Conservation (phyloP, 2,329 filamentous ascomycete genomes). For the Aureobasidium zeae region DNA sequence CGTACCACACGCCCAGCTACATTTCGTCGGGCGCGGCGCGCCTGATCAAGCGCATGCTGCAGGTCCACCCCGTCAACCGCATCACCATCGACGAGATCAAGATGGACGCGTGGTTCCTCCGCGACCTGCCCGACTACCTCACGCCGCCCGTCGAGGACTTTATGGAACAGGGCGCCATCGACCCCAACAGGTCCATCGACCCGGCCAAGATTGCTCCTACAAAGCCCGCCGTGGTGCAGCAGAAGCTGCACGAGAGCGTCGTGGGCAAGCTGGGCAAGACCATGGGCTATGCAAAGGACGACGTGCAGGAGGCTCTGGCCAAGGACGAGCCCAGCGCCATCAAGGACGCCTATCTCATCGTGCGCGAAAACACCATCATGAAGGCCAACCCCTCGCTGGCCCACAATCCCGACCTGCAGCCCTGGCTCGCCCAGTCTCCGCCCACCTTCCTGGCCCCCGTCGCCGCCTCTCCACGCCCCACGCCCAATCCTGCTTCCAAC, state of each 20-base stretch:
- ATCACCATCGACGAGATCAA: slow-evolving; percentile 92
- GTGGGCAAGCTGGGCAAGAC: slow-evolving; percentile 94
- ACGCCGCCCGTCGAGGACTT: slow-evolving; percentile 85
- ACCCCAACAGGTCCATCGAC: slow-evolving; percentile 84
- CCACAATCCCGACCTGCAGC: slow-evolving; percentile 41
- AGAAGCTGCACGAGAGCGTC: slow-evolving; percentile 84
- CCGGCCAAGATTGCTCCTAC: slow-evolving; percentile 71
- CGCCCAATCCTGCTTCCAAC: slow-evolving; percentile 16
- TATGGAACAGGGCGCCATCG: slow-evolving; percentile 83
- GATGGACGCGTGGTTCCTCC: slow-evolving; percentile 86
- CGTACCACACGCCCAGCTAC: slow-evolving; percentile 86
- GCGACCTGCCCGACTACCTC: slow-evolving; percentile 77
- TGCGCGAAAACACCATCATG: slow-evolving; percentile 96
- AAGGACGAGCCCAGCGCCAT: slow-evolving; percentile 93
- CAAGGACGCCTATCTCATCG: slow-evolving; percentile 97
- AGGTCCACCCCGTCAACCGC: slow-evolving; percentile 88
- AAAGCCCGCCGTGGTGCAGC: slow-evolving; percentile 67
- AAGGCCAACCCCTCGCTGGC: slow-evolving; percentile 66
- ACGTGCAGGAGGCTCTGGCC: slow-evolving; percentile 88
- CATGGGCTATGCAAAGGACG: slow-evolving; percentile 92
- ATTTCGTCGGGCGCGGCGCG: slow-evolving; percentile 73
- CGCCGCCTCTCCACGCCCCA: slow-evolving; percentile 26
- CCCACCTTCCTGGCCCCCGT: slow-evolving; percentile 39
- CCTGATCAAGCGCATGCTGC: slow-evolving; percentile 86
- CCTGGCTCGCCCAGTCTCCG: slow-evolving; percentile 48